phyloP scores from a whole-genome alignment of 1,284 basidiomycete species.

The Austroboletus niveus region DNA sequence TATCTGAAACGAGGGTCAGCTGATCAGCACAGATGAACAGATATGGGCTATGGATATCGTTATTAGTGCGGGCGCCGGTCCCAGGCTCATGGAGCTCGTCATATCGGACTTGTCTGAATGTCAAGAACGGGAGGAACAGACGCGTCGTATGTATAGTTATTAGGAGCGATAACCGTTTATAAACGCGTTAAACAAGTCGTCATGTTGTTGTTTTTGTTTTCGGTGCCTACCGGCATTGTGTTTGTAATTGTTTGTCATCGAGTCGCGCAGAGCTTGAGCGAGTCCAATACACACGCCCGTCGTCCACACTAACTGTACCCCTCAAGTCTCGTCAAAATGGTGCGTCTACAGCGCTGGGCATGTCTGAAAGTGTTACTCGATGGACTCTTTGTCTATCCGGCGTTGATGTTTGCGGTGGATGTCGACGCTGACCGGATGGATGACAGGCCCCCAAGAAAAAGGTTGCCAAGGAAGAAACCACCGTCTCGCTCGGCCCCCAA shows the following conservation, averaged over 20 bases:
- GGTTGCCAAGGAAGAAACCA: slow-evolving; percentile 74
- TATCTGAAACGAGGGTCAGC: slow-evolving; percentile 14
- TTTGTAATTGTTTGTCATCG: slow-evolving; percentile 28
- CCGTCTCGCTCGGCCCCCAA: slow-evolving; percentile 90
- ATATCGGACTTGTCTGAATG: background rate
- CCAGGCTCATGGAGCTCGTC: background rate
- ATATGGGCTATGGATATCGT: background rate
- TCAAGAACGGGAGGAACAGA: no score
- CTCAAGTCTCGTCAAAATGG: slow-evolving; percentile 27
- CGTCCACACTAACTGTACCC: slow-evolving; percentile 9
- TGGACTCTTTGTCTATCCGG: slow-evolving; percentile 3
- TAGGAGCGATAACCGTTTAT: no score
- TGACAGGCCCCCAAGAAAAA: slow-evolving; percentile 80
- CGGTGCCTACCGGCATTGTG: background rate
- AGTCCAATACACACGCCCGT: background rate
- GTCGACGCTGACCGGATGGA: slow-evolving; percentile 32
- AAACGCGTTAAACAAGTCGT: no score
- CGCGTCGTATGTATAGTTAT: no score
- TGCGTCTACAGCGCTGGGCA: slow-evolving; percentile 17
- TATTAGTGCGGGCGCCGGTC: background rate
- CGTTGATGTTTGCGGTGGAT: background rate
- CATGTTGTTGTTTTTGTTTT: background rate
- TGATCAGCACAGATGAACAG: slow-evolving; percentile 13
- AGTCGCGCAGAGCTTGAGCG: background rate
- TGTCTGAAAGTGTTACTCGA: background rate